Evolutionary conservation across 305 asterid genomes (phyloP).

Genomic region (Solanum chacoense): DNA sequence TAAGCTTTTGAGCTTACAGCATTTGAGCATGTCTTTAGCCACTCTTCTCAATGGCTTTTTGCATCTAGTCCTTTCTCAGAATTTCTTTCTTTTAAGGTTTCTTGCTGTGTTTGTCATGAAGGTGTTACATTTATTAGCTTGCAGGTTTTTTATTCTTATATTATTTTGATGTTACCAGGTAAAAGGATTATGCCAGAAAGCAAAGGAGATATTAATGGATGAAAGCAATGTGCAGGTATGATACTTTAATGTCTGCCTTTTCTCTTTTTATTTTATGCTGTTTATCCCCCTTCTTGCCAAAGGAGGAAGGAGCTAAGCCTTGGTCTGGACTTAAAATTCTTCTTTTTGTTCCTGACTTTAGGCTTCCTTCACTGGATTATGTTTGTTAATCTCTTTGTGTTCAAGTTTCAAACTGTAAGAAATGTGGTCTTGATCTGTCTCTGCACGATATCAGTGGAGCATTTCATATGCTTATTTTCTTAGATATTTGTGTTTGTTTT

Average conservation of each 20-base stretch:
- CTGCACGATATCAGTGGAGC: background rate
- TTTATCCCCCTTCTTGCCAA: background rate
- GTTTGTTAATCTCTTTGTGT: background rate
- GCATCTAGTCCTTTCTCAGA: background rate
- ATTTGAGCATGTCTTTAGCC: background rate
- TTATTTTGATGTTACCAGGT: constrained; percentile 17
- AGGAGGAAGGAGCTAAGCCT: background rate
- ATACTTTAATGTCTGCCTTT: background rate
- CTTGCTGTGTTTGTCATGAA: background rate
- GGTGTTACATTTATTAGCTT: background rate
- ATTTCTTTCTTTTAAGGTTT: background rate
- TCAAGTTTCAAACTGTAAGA: background rate
- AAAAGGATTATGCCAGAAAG: constrained; percentile 43
- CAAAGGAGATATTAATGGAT: constrained; percentile 43
- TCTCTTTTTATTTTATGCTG: background rate
- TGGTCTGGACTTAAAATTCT: background rate
- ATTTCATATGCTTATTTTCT: background rate
- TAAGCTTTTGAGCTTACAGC: background rate
- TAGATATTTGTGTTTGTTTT: background rate
- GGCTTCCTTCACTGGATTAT: background rate
- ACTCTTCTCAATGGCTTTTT: background rate
- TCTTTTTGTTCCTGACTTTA: background rate
- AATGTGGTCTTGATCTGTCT: background rate
- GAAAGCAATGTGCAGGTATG: constrained; percentile 48
- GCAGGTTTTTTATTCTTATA: background rate